Evolutionary conservation across 2,329 filamentous ascomycete genomes (phyloP), one percentile per base, ranked within the genome.

Genomic region (Aspergillus oerlinghausenensis): DNA sequence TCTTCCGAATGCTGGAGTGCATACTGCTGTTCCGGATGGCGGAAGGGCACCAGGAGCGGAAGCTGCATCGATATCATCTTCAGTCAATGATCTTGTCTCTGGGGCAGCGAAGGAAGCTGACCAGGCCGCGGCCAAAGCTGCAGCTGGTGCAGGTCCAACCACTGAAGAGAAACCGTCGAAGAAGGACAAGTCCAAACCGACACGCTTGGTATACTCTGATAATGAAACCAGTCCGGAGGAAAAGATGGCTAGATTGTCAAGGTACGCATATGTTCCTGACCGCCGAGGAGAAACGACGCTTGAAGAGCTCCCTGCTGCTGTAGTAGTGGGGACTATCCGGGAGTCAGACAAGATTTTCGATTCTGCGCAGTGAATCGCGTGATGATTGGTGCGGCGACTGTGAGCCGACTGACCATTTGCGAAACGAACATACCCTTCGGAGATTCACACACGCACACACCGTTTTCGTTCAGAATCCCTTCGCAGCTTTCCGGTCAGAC

Each of bases 211-310:
- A 29, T 96, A 94, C 77, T 86, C 86, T 60, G 90, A 95, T 70
- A 85, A 88, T 52, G 87, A 88, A 57, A 78, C 86, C 67, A 94
- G 89, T 67, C 89, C 91, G 1, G 92, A 97, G 77, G 92, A 96
- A 81, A 90, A 87, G 76, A 92, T 96, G 89, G 88, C 90, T 28
- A 77, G 79, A 69, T 78, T 94, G 77, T 80, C 88, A 59, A 87
- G 85, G 74, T 96, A 95, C 78, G 85, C 87, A 66, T 88, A 84
- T 72, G 78, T 79, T 68, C 82, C 82, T 66, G 72, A 76, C 63
- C 69, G 66, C 54, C 73, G 69, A 65, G 65, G 61, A 52, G 69
- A 76, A 57, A 75, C 71, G 57, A 67, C 62, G 45, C 65, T 75
- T 54, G 64, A 64, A 58, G 72, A 73, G 58, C 60, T 70, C 57